Base-by-base conservation (phyloP, 768 basidiomycete genomes). In the Jaapia argillacea region DNA sequence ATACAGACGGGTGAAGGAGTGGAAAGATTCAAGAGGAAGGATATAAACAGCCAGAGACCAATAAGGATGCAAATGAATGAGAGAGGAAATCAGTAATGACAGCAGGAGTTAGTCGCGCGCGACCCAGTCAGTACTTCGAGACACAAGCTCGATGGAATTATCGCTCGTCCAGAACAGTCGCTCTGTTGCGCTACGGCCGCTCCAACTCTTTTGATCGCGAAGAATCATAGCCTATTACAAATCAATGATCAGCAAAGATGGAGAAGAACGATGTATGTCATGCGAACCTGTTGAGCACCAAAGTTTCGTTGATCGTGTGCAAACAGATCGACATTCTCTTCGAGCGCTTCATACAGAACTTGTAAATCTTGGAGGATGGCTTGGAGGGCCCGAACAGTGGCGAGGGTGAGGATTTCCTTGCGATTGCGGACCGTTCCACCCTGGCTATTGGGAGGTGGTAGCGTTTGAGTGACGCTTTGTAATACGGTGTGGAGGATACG, bases 141-240 rank as follows among this genome's bases (percentile, higher is more conserved):
- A 77, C 54, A 81, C 85, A 52, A 93, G 75, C 66, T 88, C 89
- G 47, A 91, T 81, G 7, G 88, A 84, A 60, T 85, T 84, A 56
- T 97, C 93, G 44, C 83, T 82, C 27, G 85, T 87, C 83, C 89
- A 94, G 66, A 97, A 97, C 48, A 91, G 61, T 27, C 85, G 74
- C 59, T 99, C 96, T 18, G 87, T 96, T 13, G 87, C 81, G 51
- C 88, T 92, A 40, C 91, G 72, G 21, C 81, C 79, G 49, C 81
- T 96, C 94, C 94, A 98, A 56, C 85, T 85, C 62, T 90, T 91
- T 60, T 99, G 96, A 56, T 93, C 88, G 21, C 94, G 76, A 10
- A 99, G 68, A 45, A 98, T 90, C 81, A 96, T 93, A 14, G 94
- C 94, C 87, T 94, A 50, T 22, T 41, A 42, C 13, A 43, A 27